Evolutionary conservation across 2,329 filamentous ascomycete genomes (phyloP).

Genomic region (Colletotrichum sp.): DNA sequence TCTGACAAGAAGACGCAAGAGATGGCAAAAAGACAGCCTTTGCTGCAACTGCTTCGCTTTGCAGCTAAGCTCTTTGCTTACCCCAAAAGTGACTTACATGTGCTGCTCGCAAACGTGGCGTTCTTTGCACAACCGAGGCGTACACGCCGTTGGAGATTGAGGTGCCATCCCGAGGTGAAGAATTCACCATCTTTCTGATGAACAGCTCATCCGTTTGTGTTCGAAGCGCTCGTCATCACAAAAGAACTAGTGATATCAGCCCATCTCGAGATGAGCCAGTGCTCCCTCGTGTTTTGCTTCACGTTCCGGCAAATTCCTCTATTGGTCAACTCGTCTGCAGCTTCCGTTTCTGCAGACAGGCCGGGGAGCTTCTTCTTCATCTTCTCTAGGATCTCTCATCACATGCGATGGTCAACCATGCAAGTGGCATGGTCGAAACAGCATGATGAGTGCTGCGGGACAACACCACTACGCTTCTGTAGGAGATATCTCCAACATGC

Average conservation of each 20-base stretch:
- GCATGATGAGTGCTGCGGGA: not conserved
- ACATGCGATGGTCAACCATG: not conserved
- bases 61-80: not conserved
- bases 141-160: not conserved
- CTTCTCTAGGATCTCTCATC: not conserved
- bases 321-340: not conserved
- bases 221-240: not conserved
- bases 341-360: not conserved
- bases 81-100: not conserved
- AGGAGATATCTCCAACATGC: not conserved
- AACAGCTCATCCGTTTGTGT: not conserved
- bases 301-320: not conserved
- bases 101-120: not conserved
- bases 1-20: not conserved
- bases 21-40: not conserved
- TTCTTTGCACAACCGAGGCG: not conserved
- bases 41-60: not conserved
- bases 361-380: not conserved
- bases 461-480: not conserved
- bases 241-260: not conserved
- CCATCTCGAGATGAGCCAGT: not conserved
- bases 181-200: not conserved
- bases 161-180: not conserved
- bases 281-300: not conserved
- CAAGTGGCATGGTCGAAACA: not conserved